Evolutionary conservation across 2,329 filamentous ascomycete genomes (phyloP).

Genomic region (Magnaporthiopsis incrustans): DNA sequence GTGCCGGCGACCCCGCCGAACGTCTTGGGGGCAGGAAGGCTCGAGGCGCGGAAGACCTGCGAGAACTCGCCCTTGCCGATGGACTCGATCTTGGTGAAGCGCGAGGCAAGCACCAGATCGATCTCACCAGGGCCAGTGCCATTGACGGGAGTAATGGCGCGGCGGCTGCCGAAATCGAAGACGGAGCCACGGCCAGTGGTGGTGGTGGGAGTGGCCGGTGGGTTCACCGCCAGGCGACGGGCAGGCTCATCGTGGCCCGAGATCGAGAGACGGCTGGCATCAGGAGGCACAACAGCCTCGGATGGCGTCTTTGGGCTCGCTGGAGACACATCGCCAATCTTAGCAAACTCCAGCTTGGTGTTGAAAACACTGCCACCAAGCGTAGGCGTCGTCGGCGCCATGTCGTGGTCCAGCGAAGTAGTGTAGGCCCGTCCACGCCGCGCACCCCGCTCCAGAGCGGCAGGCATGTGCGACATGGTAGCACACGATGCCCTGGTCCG

Average conservation of each 20-base stretch:
- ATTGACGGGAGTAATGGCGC: constrained; percentile 61
- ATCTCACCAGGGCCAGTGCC: constrained; percentile 63
- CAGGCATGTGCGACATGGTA: not conserved
- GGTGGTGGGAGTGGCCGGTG: constrained; percentile 65
- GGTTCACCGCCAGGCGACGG: constrained; percentile 27
- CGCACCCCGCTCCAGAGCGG: constrained; percentile 14
- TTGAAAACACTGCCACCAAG: constrained; percentile 5
- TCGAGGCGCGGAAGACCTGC: constrained; percentile 72
- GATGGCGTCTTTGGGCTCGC: constrained; percentile 70
- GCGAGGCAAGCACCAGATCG: constrained; percentile 63
- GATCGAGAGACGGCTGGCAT: constrained; percentile 77
- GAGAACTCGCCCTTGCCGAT: constrained; percentile 91
- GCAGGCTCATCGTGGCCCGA: constrained; percentile 46
- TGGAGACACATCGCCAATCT: constrained; percentile 38
- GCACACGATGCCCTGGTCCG: not conserved
- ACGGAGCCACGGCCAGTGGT: constrained; percentile 53
- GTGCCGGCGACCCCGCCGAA: constrained; percentile 23
- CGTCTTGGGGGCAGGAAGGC: constrained; percentile 23
- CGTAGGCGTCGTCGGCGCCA: constrained; percentile 26
- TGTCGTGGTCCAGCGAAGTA: not conserved
- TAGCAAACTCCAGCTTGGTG: constrained; percentile 40
- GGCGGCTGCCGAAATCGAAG: constrained; percentile 45
- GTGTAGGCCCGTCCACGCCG: constrained; percentile 8
- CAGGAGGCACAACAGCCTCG: constrained; percentile 65
- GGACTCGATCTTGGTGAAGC: constrained; percentile 74